A percentile compares a stretch with the other conserved stretches of the same genome.
phyloP scores from a whole-genome alignment of 805 yeast species.

The Kodamaea jinghongensis region DNA sequence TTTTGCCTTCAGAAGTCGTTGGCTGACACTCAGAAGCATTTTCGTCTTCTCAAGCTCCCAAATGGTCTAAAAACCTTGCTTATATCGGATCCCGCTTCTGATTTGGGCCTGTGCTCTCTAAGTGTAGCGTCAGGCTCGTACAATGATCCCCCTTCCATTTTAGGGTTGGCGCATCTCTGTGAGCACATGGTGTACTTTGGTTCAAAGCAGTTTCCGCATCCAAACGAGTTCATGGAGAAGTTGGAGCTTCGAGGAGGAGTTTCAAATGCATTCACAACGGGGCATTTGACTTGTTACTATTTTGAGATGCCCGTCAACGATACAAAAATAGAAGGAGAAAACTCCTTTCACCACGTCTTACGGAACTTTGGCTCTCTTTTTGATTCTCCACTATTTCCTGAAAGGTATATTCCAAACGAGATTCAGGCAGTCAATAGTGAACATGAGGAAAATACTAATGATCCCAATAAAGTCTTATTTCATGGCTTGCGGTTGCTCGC shows the following conservation, averaged over 20 bases:
- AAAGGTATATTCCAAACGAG: conserved; percentile 45
- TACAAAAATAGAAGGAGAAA: conserved; percentile 20
- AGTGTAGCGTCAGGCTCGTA: conserved; percentile 80
- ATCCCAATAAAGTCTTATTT: conserved; percentile 46
- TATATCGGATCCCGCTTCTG: conserved; percentile 71
- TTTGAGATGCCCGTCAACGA: conserved; percentile 56
- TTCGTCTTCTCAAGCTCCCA: conserved; percentile 49
- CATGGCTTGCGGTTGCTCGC: conserved; percentile 59
- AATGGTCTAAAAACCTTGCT: conserved; percentile 70
- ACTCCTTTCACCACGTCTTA: conserved; percentile 46
- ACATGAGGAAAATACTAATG: conserved; percentile 52
- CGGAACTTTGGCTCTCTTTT: conserved; percentile 52
- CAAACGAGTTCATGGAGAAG: conserved; percentile 43
- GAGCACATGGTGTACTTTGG: conserved; percentile 65
- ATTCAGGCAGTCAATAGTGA: conserved; percentile 64
- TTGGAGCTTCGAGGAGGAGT: conserved; percentile 52
- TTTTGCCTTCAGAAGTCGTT: conserved; percentile 29
- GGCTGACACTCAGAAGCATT: conserved; percentile 35
- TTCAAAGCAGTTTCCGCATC: conserved; percentile 51
- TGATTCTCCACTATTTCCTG: conserved; percentile 48
- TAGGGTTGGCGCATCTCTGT: conserved; percentile 88
- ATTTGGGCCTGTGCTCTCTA: conserved; percentile 64
- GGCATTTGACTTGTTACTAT: conserved; percentile 61
- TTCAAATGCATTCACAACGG: conserved; percentile 67
- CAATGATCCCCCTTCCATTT: conserved; percentile 64